Conservation (phyloP, 1,139 yeast genomes). For the Debaryomyces nepalensis region DNA sequence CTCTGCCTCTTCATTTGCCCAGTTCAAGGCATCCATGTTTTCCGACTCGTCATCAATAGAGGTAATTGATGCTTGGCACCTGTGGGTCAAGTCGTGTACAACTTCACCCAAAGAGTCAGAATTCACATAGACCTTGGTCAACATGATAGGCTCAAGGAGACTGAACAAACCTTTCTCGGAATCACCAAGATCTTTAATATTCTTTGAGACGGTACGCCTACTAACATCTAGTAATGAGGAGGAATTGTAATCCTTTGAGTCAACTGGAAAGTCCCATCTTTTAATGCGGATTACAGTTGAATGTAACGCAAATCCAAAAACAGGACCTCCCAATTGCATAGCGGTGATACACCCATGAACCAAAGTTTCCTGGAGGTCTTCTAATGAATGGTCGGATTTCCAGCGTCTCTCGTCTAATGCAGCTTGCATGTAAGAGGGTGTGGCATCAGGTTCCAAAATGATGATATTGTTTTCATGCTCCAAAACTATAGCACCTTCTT, state of each 20-base stretch:
- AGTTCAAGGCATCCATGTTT: slow-evolving; percentile 38
- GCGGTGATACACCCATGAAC: slow-evolving; percentile 70
- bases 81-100: slow-evolving; percentile 70
- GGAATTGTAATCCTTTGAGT: slow-evolving; percentile 37
- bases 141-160: slow-evolving; percentile 87
- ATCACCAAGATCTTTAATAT: slow-evolving; percentile 30
- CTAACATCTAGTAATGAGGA: slow-evolving; percentile 35
- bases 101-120: slow-evolving; percentile 82
- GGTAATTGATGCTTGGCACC: slow-evolving; percentile 72
- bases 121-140: slow-evolving; percentile 66
- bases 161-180: slow-evolving; percentile 40
- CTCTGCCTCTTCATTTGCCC: slow-evolving; percentile 59
- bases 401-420: slow-evolving; percentile 49
- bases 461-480: slow-evolving; percentile 46
- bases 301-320: slow-evolving; percentile 66
- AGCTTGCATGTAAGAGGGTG: slow-evolving; percentile 29
- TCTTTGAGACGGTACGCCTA: slow-evolving; percentile 40
- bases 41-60: slow-evolving; percentile 65
- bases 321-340: slow-evolving; percentile 77
- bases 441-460: slow-evolving; percentile 34
- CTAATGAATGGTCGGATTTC: slow-evolving; percentile 53
- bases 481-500: slow-evolving; percentile 41
- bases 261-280: slow-evolving; percentile 59
- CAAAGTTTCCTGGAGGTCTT: slow-evolving; percentile 56
- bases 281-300: slow-evolving; percentile 59